A percentile compares a stretch with the other conserved stretches of the same genome.
These are phyloP conservation scores for Pythium brachiatum DNA, from an alignment of 352 stramenopile genomes.

Conservation along the genomic window DNA sequence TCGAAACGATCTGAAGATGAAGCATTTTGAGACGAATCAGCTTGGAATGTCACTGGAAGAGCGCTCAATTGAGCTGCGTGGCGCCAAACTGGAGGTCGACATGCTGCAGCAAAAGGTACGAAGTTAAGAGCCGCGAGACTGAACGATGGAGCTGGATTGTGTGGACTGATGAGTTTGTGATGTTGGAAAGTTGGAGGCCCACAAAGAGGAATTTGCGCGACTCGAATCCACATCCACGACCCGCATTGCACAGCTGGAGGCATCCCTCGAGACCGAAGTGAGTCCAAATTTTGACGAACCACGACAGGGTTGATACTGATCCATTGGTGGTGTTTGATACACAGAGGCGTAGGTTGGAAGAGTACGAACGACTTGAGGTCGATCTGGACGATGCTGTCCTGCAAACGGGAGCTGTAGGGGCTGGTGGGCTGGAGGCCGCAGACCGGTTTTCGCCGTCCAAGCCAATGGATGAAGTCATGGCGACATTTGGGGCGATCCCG, in stretches of 20 bases:
- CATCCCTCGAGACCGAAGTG: constrained; percentile 54
- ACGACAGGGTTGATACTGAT: background rate
- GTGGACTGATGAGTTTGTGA: background rate
- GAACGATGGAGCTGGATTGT: too few species aligned
- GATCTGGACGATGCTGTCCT: constrained; percentile 67
- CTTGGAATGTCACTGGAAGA: constrained; percentile 63
- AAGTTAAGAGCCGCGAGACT: background rate
- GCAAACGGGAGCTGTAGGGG: constrained; percentile 48
- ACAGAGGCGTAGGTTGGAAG: constrained; percentile 59
- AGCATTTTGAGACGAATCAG: constrained; percentile 77
- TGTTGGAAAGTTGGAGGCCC: constrained; percentile 43
- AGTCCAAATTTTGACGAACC: too few species aligned
- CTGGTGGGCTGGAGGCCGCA: background rate
- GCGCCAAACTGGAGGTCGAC: constrained; percentile 43
- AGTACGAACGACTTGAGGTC: constrained; percentile 75
- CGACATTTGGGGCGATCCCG: constrained; percentile 65
- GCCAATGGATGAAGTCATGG: constrained; percentile 42
- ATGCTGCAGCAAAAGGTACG: constrained; percentile 73
- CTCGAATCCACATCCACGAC: constrained; percentile 67
- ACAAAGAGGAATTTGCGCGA: constrained; percentile 67
- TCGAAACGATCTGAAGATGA: constrained; percentile 77
- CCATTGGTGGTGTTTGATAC: background rate
- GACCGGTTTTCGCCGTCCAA: constrained; percentile 4
- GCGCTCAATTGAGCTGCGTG: constrained; percentile 33
- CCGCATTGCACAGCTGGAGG: constrained; percentile 54